A percentile compares a stretch with the other conserved stretches of the same genome.
Evolutionary conservation across 1,284 basidiomycete species (phyloP).

Genomic region (Papiliotrema flavescens): DNA sequence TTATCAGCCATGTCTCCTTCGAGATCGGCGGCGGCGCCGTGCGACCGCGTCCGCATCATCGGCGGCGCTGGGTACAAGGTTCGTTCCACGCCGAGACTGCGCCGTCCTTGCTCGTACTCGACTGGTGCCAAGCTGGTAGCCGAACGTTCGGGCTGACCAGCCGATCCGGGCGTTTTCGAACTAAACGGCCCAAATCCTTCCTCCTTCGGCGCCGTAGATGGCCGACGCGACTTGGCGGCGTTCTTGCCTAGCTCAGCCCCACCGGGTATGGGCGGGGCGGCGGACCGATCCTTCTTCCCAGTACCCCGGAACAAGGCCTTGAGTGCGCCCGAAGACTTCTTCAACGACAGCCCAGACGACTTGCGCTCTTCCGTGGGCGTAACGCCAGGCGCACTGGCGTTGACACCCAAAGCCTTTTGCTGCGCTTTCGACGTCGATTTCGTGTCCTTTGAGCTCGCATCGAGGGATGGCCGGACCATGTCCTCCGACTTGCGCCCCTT

Average conservation of each 20-base stretch:
- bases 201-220: background rate
- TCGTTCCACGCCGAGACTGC: constrained; percentile 17
- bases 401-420: constrained; percentile 25
- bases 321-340: constrained; percentile 46
- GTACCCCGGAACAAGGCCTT: constrained; percentile 46
- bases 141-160: background rate
- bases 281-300: constrained; percentile 47
- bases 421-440: constrained; percentile 22
- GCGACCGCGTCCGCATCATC: background rate
- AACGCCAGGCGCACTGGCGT: constrained; percentile 2
- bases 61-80: constrained; percentile 23
- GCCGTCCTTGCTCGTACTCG: background rate
- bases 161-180: no score
- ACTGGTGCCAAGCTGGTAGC: background rate
- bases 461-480: constrained; percentile 16
- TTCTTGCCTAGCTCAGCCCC: background rate
- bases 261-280: constrained; percentile 19
- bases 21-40: no score
- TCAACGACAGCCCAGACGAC: constrained; percentile 31
- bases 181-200: background rate
- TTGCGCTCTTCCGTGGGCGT: constrained; percentile 17
- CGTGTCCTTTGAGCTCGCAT: constrained; percentile 21
- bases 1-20: no score
- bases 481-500: constrained; percentile 22
- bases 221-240: background rate